Evolutionary conservation across 306 rosid species (phyloP).

Genomic region (Abrus pulchellus): DNA sequence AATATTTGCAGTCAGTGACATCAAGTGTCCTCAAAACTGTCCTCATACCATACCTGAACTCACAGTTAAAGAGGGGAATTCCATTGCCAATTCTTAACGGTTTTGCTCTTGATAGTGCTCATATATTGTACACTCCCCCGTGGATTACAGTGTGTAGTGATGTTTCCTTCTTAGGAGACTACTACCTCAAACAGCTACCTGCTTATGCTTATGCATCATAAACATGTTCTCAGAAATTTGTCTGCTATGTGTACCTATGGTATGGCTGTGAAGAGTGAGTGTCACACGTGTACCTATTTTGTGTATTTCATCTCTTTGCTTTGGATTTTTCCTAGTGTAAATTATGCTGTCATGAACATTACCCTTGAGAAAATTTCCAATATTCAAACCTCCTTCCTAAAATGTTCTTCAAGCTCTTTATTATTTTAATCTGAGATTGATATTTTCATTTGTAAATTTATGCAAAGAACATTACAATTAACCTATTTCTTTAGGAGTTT

Average conservation of each 20-base stretch:
- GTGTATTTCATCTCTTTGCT: constrained; percentile 12
- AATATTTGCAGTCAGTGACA: constrained; percentile 65
- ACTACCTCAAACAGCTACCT: constrained; percentile 37
- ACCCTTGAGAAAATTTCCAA: neutral
- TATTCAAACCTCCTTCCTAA: neutral
- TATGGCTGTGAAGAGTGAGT: constrained; percentile 33
- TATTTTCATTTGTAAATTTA: neutral
- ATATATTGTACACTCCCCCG: constrained; percentile 57
- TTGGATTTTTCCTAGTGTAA: constrained; percentile 13
- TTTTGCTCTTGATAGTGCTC: constrained; percentile 64
- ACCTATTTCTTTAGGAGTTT: too few relatives aligned
- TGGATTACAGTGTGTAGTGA: constrained; percentile 67
- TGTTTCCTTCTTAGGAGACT: constrained; percentile 53
- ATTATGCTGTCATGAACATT: constrained; percentile 28
- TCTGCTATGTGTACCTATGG: constrained; percentile 18
- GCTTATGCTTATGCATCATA: constrained; percentile 38
- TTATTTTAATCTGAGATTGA: neutral
- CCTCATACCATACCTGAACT: constrained; percentile 66
- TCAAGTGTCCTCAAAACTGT: constrained; percentile 62
- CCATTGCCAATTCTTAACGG: constrained; percentile 72
- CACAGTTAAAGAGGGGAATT: constrained; percentile 65
- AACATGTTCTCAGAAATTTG: constrained; percentile 27
- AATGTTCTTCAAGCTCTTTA: neutral
- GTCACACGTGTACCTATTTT: neutral
- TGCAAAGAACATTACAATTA: neutral